These are phyloP conservation scores for Ramaria sp. DNA, from an alignment of 768 basidiomycete species.

Conservation along the genomic window DNA sequence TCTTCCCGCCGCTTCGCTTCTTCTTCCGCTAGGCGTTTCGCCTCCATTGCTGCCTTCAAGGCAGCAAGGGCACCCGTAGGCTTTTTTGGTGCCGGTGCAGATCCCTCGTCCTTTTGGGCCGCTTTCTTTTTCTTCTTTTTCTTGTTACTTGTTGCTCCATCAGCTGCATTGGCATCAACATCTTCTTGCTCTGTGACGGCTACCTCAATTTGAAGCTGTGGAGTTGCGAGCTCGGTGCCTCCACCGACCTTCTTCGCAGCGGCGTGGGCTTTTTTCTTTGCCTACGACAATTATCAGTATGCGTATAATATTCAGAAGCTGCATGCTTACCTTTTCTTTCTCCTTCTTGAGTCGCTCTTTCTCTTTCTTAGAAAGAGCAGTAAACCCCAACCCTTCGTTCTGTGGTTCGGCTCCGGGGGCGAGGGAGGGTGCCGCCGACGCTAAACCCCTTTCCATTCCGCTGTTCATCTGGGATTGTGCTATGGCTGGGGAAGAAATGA, in stretches of 20 bases:
- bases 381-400: slow-evolving; percentile 40
- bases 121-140: slow-evolving; percentile 73
- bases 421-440: slow-evolving; percentile 16
- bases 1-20: slow-evolving; percentile 62
- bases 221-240: slow-evolving; percentile 17
- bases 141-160: slow-evolving; percentile 38
- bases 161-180: slow-evolving; percentile 49
- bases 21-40: slow-evolving; percentile 84
- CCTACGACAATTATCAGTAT: slow-evolving; percentile 30
- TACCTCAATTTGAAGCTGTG: slow-evolving; percentile 23
- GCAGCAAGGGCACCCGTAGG: slow-evolving; percentile 58
- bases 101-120: slow-evolving; percentile 61
- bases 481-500: no score
- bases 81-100: slow-evolving; percentile 50
- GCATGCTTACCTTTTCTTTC: slow-evolving; percentile 68
- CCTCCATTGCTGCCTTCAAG: slow-evolving; percentile 84
- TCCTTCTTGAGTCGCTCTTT: slow-evolving; percentile 98
- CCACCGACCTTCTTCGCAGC: slow-evolving; percentile 70
- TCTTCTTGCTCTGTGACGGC: slow-evolving; percentile 44
- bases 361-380: slow-evolving; percentile 86
- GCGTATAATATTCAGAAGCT: background rate
- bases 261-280: slow-evolving; percentile 90
- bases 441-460: slow-evolving; percentile 15
- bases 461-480: no score
- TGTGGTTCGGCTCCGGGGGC: slow-evolving; percentile 21